Base-by-base conservation (phyloP, 2,329 filamentous ascomycete species). In the Fusarium armeniacum region DNA sequence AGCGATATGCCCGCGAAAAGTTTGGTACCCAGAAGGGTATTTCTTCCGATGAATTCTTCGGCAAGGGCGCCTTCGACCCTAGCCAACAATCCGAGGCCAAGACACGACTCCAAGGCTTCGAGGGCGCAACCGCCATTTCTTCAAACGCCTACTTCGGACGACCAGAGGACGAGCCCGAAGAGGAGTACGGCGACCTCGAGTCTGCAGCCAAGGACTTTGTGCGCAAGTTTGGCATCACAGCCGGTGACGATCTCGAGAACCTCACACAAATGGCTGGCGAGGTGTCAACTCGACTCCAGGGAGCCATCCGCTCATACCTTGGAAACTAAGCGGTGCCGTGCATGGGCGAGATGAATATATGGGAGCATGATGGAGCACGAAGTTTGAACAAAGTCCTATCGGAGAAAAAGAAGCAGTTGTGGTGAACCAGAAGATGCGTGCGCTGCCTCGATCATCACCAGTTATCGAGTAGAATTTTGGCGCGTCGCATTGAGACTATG, bases 101-200 rank as follows among this genome's bases (percentile, higher is more conserved):
- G 84, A 85, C 86, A 26, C 89, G 96, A 41, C 87, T 99, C 56
- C 91, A 93, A 83, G 93, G 94, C 47, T 99, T 99, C 77, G 95
- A 98, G 81, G 94, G 96, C 45, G 94, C 96, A 13, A 91, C 90
- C 2, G 84, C 94, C 71, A 99, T 99, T 80, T 98, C 94, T 9
- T 97, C 93, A 62, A 99, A 98, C 80, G 93, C 93, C 58, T 99
- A 98, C 86, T 99, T 99, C 80, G 96, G 96, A 65, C 91, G 95
- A 53, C 91, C 93, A 4, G 96, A 99, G 77, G 92, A 94, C 26
- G 92, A 97, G 73, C 82, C 87, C 33, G 84, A 84, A 59, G 93
- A 94, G 67, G 93, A 93, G 44, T 98, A 97, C 71, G 94, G 94
- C 47, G 94, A 98, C 76, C 83, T 99, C 62, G 96, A 99, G 82